These are phyloP conservation scores for Fusarium fujikuroi DNA, from an alignment of 2,329 filamentous ascomycete genomes.

Conservation along the genomic window DNA sequence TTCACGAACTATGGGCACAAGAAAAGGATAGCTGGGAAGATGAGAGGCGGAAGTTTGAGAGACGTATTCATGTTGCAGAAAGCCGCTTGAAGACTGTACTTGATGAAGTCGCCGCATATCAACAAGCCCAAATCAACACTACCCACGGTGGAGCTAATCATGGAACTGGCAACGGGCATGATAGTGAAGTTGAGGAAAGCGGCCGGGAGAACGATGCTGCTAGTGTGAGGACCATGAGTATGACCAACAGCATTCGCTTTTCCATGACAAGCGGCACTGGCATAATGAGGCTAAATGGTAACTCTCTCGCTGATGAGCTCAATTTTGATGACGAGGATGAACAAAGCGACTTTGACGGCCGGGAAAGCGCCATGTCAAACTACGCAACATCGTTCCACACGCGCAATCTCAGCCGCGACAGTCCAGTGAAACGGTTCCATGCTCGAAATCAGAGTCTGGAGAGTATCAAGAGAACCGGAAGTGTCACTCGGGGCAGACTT, in stretches of 20 bases:
- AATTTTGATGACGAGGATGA: slow-evolving; percentile 85
- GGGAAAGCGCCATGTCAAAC: slow-evolving; percentile 68
- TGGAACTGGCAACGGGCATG: slow-evolving; percentile 51
- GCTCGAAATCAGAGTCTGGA: slow-evolving; percentile 68
- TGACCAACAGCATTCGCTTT: slow-evolving; percentile 77
- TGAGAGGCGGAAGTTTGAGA: slow-evolving; percentile 83
- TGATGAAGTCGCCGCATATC: slow-evolving; percentile 82
- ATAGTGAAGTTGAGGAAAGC: slow-evolving; percentile 70
- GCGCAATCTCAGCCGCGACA: slow-evolving; percentile 68
- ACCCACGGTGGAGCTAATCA: slow-evolving; percentile 44
- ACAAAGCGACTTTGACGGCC: slow-evolving; percentile 76
- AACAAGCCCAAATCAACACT: slow-evolving; percentile 63
- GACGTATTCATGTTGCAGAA: slow-evolving; percentile 90
- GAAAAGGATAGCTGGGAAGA: slow-evolving; percentile 89
- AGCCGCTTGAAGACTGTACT: slow-evolving; percentile 84
- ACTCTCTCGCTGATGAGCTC: slow-evolving; percentile 91
- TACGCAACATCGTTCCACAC: slow-evolving; percentile 57
- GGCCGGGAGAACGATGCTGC: slow-evolving; percentile 75
- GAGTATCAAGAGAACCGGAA: slow-evolving; percentile 65
- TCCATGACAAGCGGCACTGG: slow-evolving; percentile 73
- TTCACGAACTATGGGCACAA: slow-evolving; percentile 82
- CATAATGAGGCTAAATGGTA: slow-evolving; percentile 67
- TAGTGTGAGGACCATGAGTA: slow-evolving; percentile 78
- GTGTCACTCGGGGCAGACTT: slow-evolving; percentile 63
- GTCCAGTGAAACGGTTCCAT: slow-evolving; percentile 60